A percentile compares a stretch with the other conserved stretches of the same genome.
These are phyloP conservation scores for Eucalyptus decipiens DNA, from an alignment of 345 rosid species.

Conservation along the genomic window DNA sequence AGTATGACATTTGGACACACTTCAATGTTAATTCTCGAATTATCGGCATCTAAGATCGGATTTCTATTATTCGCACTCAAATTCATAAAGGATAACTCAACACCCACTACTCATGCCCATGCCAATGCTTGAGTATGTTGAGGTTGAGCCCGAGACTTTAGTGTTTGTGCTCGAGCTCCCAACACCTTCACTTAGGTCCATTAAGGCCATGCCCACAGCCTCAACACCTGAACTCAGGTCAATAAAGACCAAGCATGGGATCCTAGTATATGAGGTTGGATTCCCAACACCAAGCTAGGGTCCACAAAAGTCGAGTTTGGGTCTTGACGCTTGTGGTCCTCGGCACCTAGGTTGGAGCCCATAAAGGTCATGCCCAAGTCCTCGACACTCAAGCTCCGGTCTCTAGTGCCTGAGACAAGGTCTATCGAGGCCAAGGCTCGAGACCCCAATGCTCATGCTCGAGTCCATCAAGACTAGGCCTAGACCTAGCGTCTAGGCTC, in stretches of 20 bases:
- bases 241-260: not conserved
- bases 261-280: too few species aligned
- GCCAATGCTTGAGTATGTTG: too few species aligned
- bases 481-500: accelerated
- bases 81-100: too few species aligned
- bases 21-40: too few species aligned
- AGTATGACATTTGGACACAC: too few species aligned
- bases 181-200: not conserved
- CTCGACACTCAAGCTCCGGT: accelerated
- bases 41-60: accelerated
- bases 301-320: not conserved
- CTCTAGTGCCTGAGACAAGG: accelerated
- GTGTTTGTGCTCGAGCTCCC: accelerated
- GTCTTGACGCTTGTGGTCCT: accelerated
- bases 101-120: accelerated
- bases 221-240: not conserved
- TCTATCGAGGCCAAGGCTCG: accelerated
- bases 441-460: accelerated
- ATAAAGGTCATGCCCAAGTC: not conserved
- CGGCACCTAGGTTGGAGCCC: accelerated
- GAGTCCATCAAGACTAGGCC: not conserved
- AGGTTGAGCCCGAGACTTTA: accelerated
- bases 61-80: too few species aligned
- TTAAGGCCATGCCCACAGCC: accelerated
- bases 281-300: accelerated